Evolutionary conservation across 495 filamentous ascomycete species (phyloP), one percentile per base, ranked within the genome.

Genomic region (Hypomontagnella monticulosa): DNA sequence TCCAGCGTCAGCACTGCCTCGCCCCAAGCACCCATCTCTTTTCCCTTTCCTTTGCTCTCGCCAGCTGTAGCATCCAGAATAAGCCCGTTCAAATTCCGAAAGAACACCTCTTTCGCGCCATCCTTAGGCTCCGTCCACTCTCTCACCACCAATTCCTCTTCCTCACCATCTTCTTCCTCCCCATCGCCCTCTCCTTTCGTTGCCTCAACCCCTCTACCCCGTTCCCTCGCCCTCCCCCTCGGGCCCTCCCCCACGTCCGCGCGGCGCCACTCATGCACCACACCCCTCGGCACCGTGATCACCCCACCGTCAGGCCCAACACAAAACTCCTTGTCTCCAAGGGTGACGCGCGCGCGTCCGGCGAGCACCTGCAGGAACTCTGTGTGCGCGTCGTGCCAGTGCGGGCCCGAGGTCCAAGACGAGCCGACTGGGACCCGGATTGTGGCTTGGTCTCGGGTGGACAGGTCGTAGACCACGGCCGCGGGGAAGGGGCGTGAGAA

Each of bases 21-120:
- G 1, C 20, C 14, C 46, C 63, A 66, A 34, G 11, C 18, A 16
- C 36, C 14, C 34, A 27, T 6, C 2, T 6, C 23, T 27, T 27
- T 10, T 51, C 0, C 15, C 48, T n/a, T 20, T 23, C 15, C 44
- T 18, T n/a, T 0, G 18, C 6, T 4, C 19, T 30, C 16, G 4
- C 20, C 30, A 19, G 34, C 34, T 0, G 38, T 3, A 12, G 58
- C 68, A 30, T 67, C 58, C n/a, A 74, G 40, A 38, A 72, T 54
- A n/a, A 76, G 41, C 14, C 72, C 73, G 32, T 76, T 76, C 30
- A 77, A 16, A 36, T 77, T 75, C 63, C 71, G 64, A 65, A 79
- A 79, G 47, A 77, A 79, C 0, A 75, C 27, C 9, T 68, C 67
- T 43, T 78, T 78, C 40, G 38, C 43, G 2, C 74, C 67, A 36